Base-by-base conservation (phyloP, 169 alveolate species). In the Perkinsus olseni region DNA sequence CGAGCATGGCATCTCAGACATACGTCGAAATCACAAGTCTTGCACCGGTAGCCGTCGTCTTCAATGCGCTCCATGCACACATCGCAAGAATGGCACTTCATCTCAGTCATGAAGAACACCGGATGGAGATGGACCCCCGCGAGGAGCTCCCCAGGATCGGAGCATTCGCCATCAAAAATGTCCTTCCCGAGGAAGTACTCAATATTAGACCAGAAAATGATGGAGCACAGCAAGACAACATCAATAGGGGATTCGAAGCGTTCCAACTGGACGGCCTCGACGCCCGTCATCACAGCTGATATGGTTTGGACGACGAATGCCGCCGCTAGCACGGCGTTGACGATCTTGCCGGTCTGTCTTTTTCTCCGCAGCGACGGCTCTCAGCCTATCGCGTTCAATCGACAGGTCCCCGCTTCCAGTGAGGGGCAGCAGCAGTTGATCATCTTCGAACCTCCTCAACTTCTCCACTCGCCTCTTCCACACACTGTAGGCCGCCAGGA, bases 21-120 rank as follows among this genome's bases (percentile, higher is more conserved):
- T 36, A 94, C 90, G 74, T 94, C 95, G 82, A 94, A 94, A 74
- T 94, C 95, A 92, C 95, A 94, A 74, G 95, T 94, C 10, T 94
- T 90, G 92, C 95, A 94, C 0, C 95, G 92, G 91, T 94, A 94
- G 45, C 94, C 95, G 38, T 92, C 92, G 11, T 92, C 93, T 92
- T 94, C 94, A 93, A 91, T 94, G 34, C 74, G 91, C 38, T 94
- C 95, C 45, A 92, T 45, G 93, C 95, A 94, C 8, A 94, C 93
- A 74, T 94, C 95, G n/a, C 95, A 94, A 0, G 48, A 38, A 48
- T 94, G 95, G 74, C 95, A 94, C 82, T 92, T 91, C 62, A 94
- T 91, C 17, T 93, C 94, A 0, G 93, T 38, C 91, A 90, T 93
- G 74, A 94, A 94, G 94, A 94, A 94, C 45, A 94, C 93, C 40